Evolutionary conservation across 257 asterid species (phyloP), one percentile per base, ranked within the genome.

Genomic region (Solanum virginianum): DNA sequence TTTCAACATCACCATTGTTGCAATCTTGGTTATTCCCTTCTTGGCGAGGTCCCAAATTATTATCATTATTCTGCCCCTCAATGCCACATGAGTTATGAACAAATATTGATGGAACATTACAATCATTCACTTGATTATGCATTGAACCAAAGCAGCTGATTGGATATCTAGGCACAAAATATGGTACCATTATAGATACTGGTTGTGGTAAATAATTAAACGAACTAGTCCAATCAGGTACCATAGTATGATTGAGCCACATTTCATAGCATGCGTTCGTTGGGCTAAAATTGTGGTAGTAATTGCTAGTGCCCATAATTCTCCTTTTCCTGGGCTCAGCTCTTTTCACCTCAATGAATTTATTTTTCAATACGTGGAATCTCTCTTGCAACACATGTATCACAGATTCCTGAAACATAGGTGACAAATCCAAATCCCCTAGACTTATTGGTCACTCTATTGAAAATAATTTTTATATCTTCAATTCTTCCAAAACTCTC

Each of bases 291-390:
- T 22, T 45, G 29, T 13, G 18, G 17, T 13, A 43, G 17, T 63
- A 10, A 72, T 20, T 36, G 15, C 4, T 36, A 43, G 10, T 8
- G 51, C 51, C 10, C 45, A 51, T 9, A 24, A 51, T 45, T 51
- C 63, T 77, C 16, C 3, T 2, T 77, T 77, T 24, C 45, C 60
- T 77, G 24, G 45, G 62, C 24, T 22, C 81, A n/a, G 87, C 88
- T 43, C 49, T 74, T 47, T 85, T 84, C 2, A 81, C 86, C 54
- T 88, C 90, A 68, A 88, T 88, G 9, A 3, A 8, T 56, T 88
- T 84, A 36, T 69, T n/a, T 2, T 13, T 12, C 47, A 88, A 43
- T 3, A 55, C 1, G 36, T 88, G 84, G 11, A 14, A 75, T 4
- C 7, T 59, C 6, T 15, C 56, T 2, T 49, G 36, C 55, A 88